Base-by-base conservation (phyloP, 192 early-diverging fungal species). In the Podila clonocystis region DNA sequence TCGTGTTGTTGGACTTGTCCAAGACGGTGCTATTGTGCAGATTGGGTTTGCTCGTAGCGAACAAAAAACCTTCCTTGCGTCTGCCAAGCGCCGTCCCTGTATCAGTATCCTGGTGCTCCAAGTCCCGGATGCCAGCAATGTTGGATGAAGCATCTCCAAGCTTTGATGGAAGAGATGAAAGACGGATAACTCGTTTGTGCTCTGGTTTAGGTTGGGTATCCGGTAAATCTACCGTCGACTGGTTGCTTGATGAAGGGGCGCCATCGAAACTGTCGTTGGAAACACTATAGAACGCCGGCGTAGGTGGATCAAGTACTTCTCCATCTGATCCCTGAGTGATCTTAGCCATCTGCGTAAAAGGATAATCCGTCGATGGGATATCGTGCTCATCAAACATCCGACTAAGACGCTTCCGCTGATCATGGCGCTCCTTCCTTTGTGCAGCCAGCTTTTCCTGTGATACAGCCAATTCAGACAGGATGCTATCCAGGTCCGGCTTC, bases 101-200 rank as follows among this genome's bases (percentile, higher is more conserved):
- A 26, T 87, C 76, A 24, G 85, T 76, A 73, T 89, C 85, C 45
- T 84, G 84, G 28, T 91, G 87, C 38, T 87, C 84, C 49, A 92
- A 64, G 70, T 93, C 91, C 62, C 91, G 82, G 38, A 91, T 86
- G n/a, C 90, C 91, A 55, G 82, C 82, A 59, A 91, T 59, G n/a
- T 86, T 72, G 26, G 20, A 30, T 31, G 65, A 28, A 38, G 41
- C 36, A 34, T 50, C 57, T 26, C 28, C 41, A 22, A 8, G 50
- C 59, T 58, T 48, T 63, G 66, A 62, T 26, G 65, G 30, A n/a
- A 15, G 38, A n/a, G n/a, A 67, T 5, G 29, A 19, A 29, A 28
- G 22, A 8, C 29, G n/a, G 15, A 12, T 8, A 30, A 5, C 33
- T 58, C 19, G 65, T 30, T 19, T 24, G 28, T 17, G 15, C 9